Conservation (phyloP, 176 grass and related monocot genomes). For the Guadua angustifolia region DNA sequence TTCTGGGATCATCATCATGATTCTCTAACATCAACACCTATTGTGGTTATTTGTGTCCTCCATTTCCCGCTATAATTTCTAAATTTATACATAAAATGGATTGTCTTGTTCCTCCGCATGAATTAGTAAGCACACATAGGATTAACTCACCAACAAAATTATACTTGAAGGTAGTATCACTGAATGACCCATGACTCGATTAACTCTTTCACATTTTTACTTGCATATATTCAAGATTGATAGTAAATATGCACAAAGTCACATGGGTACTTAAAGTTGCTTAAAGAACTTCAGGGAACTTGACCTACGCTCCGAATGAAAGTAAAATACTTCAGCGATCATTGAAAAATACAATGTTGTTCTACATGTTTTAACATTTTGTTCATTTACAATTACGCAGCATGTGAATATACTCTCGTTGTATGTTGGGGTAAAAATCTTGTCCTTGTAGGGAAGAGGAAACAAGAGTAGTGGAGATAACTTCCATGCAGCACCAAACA, state of each 20-base stretch:
- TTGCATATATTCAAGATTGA: constrained; percentile 30
- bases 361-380: constrained; percentile 12
- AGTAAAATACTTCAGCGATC: background rate
- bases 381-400: background rate
- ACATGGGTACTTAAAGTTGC: constrained; percentile 1
- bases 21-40: constrained; percentile 17
- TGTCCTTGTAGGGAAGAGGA: constrained; percentile 77
- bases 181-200: background rate
- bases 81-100: background rate
- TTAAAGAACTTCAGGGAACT: constrained; percentile 33
- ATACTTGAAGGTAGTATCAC: constrained; percentile 20
- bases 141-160: constrained; percentile 4
- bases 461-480: constrained; percentile 98
- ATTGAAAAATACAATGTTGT: constrained; percentile 13
- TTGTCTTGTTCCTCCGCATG: background rate
- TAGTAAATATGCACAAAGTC: constrained; percentile 12
- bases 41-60: background rate
- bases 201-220: background rate
- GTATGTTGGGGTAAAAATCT: constrained; percentile 29
- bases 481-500: constrained; percentile 98
- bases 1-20: background rate
- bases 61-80: constrained; percentile 3
- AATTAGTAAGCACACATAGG: background rate
- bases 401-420: background rate
- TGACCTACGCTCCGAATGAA: background rate